Conservation (phyloP, 371 early-diverging fungal genomes). For the Smittium culicis region DNA sequence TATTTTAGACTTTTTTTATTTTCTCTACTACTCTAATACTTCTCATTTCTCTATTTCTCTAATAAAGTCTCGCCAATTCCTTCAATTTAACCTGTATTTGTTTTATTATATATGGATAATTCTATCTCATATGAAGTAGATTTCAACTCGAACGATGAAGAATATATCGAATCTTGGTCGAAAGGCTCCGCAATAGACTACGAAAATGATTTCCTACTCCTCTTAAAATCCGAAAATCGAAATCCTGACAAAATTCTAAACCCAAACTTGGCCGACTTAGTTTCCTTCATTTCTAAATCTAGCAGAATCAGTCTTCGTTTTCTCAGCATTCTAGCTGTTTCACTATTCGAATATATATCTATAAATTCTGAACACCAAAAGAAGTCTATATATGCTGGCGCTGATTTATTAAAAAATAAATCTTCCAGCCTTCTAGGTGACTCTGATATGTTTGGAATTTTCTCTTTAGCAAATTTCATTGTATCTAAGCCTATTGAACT, state of each 20-base stretch:
- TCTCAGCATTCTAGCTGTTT: background rate
- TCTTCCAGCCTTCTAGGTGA: background rate
- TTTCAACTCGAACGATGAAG: background rate
- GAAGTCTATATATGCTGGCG: background rate
- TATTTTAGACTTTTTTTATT: no score
- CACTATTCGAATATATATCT: conserved; percentile 7
- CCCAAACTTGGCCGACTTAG: background rate
- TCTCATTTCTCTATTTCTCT: no score
- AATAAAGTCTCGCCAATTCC: no score
- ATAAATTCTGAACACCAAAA: background rate
- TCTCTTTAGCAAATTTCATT: background rate
- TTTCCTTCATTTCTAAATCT: conserved; percentile 1
- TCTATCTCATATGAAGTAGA: background rate
- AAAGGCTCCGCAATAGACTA: background rate
- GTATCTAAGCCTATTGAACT: conserved; percentile 1
- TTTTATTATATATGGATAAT: background rate
- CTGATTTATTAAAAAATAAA: background rate
- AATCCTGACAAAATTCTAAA: background rate
- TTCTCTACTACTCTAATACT: no score
- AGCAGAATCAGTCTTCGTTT: conserved; percentile 8
- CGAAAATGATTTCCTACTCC: background rate
- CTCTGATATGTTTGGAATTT: conserved; percentile 6
- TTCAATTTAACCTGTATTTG: no score
- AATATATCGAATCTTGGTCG: background rate
- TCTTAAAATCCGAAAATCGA: background rate